Conservation (phyloP, 257 asterid genomes). For the Perilla frutescens region DNA sequence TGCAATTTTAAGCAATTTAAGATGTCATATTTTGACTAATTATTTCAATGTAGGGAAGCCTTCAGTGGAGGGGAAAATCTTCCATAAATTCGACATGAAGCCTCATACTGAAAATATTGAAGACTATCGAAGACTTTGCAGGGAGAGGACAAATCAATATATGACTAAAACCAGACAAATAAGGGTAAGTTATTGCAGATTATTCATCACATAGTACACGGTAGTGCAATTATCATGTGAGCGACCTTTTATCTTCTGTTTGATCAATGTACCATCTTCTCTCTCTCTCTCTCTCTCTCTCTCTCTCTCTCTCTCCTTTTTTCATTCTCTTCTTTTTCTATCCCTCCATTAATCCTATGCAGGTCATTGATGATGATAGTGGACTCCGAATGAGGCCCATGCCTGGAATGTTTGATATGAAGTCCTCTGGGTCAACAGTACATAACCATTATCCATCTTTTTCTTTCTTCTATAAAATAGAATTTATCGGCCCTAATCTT, state of each 20-base stretch:
- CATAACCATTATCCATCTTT: conserved; percentile 28
- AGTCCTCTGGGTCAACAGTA: conserved; percentile 57
- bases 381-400: conserved; percentile 81
- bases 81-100: conserved; percentile 84
- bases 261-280: conserved; percentile 7
- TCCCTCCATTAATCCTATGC: conserved; percentile 21
- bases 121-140: conserved; percentile 73
- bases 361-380: conserved; percentile 76
- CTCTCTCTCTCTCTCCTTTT: no score
- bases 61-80: conserved; percentile 83
- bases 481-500: no score
- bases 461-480: not conserved
- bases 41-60: conserved; percentile 56
- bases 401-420: conserved; percentile 65
- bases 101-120: conserved; percentile 65
- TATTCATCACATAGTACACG: conserved; percentile 21
- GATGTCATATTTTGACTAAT: not conserved
- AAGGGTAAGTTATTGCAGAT: conserved; percentile 48
- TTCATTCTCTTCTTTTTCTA: no score
- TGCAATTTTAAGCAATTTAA: not conserved
- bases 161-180: conserved; percentile 67
- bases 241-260: conserved; percentile 11
- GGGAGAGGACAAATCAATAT: conserved; percentile 78
- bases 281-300: no score
- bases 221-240: not conserved